Conservation (phyloP, 2,329 filamentous ascomycete genomes). For the Xylariaceae sp. region DNA sequence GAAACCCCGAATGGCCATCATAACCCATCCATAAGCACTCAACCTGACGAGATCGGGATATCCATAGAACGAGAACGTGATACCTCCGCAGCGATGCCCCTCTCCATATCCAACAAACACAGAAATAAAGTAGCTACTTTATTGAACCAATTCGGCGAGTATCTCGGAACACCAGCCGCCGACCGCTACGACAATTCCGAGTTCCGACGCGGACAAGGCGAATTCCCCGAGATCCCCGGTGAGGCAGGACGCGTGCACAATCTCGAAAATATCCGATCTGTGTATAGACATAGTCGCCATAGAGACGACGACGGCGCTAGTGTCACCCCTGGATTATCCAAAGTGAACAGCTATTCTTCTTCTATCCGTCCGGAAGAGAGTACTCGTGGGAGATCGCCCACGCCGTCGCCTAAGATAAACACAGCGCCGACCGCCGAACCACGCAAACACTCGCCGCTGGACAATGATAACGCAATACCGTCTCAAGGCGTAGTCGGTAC, state of each 20-base stretch:
- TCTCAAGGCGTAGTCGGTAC: not conserved
- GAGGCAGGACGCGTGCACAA: conserved; percentile 42
- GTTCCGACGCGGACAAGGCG: conserved; percentile 41
- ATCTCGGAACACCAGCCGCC: conserved; percentile 42
- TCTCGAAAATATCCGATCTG: conserved; percentile 35
- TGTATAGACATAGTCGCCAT: conserved; percentile 34
- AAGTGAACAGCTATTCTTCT: conserved; percentile 36
- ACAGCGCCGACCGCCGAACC: conserved; percentile 7
- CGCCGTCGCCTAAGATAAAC: conserved; percentile 19
- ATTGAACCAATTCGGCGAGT: conserved; percentile 40
- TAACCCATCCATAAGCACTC: not conserved
- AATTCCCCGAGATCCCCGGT: conserved; percentile 53
- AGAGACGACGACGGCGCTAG: conserved; percentile 28
- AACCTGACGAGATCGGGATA: not conserved
- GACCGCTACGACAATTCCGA: conserved; percentile 45
- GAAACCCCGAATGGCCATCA: not conserved
- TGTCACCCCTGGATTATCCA: conserved; percentile 30
- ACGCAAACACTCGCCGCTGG: not conserved
- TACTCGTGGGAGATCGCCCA: conserved; percentile 14
- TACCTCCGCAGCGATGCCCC: not conserved
- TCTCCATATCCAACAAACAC: conserved; percentile 25
- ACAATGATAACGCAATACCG: conserved; percentile 5
- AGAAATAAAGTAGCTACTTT: conserved; percentile 39
- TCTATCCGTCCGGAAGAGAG: conserved; percentile 14
- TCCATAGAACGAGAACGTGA: conserved; percentile 8